Evolutionary conservation across 495 filamentous ascomycete genomes (phyloP).

Genomic region (Aspergillus sclerotioniger): DNA sequence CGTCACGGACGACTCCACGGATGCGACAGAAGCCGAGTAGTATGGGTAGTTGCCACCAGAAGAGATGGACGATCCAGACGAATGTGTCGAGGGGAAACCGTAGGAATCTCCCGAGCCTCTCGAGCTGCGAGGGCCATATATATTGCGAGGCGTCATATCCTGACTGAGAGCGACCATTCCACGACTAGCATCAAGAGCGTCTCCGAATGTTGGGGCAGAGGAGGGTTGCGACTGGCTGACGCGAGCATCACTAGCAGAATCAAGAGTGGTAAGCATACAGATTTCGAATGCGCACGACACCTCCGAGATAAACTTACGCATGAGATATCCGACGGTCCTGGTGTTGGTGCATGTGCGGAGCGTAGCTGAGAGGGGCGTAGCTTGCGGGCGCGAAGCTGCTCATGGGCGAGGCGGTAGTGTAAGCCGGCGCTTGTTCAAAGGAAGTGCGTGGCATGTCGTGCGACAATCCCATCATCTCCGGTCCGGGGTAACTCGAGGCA

Average conservation of each 20-base stretch:
- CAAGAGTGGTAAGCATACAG: conserved; percentile 8
- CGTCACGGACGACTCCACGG: conserved; percentile 85
- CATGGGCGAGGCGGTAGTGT: conserved; percentile 67
- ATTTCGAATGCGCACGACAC: not conserved
- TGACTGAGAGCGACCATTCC: conserved; percentile 97
- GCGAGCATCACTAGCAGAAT: conserved; percentile 52
- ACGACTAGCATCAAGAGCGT: conserved; percentile 83
- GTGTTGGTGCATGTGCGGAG: conserved; percentile 55
- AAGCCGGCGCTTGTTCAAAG: conserved; percentile 58
- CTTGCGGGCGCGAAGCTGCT: conserved; percentile 60
- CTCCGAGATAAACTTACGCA: conserved; percentile 66
- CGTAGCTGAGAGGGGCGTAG: conserved; percentile 57
- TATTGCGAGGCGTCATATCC: conserved; percentile 74
- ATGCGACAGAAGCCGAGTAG: conserved; percentile 75
- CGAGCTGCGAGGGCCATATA: conserved; percentile 68
- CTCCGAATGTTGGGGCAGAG: conserved; percentile 43
- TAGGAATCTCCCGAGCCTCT: conserved; percentile 85
- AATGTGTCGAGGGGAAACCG: conserved; percentile 88
- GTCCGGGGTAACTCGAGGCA: conserved; percentile 53
- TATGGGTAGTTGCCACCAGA: conserved; percentile 70
- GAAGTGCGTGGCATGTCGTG: conserved; percentile 58
- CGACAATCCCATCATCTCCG: conserved; percentile 71
- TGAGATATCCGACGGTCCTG: conserved; percentile 79
- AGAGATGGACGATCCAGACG: conserved; percentile 91
- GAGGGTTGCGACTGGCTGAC: conserved; percentile 46